phyloP scores from a whole-genome alignment of 2,329 filamentous ascomycete genomes.

The Grosmannia clavigera region DNA sequence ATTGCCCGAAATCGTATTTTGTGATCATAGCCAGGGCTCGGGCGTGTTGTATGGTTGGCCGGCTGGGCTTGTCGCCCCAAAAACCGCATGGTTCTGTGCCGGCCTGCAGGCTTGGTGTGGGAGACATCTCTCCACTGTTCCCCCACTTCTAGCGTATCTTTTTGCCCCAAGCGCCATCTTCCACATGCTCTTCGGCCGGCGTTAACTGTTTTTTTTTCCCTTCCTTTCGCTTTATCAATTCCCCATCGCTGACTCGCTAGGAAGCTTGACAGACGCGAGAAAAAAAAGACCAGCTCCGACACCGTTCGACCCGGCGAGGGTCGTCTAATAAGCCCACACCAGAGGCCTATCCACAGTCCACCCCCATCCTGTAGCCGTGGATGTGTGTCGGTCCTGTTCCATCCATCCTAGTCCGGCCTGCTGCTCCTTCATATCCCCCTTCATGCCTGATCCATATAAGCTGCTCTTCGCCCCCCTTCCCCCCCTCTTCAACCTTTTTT shows the following conservation, averaged over 20 bases:
- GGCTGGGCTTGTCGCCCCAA: slow-evolving; percentile 1
- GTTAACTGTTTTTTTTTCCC: background rate
- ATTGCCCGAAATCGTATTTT: background rate
- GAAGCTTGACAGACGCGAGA: background rate
- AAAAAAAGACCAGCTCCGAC: slow-evolving; percentile 10
- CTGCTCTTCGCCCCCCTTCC: slow-evolving; percentile 3
- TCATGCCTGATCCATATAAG: slow-evolving; percentile 8
- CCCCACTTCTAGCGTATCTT: slow-evolving; percentile 7
- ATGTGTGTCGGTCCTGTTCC: background rate
- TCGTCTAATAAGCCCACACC: slow-evolving; percentile 6
- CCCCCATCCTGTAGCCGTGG: slow-evolving; percentile 1
- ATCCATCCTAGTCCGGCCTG: background rate
- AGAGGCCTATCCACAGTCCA: slow-evolving; percentile 1
- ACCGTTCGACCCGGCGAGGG: slow-evolving; percentile 8
- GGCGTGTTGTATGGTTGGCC: slow-evolving; percentile 4
- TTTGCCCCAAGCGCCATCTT: background rate
- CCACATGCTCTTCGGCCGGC: background rate
- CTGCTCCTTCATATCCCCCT: background rate
- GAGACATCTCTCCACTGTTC: slow-evolving; percentile 7
- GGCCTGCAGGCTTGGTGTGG: slow-evolving; percentile 2
- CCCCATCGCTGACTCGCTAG: slow-evolving; percentile 13
- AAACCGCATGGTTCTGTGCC: background rate
- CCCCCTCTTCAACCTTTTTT: slow-evolving; percentile 1
- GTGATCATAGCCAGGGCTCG: background rate
- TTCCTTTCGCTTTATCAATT: slow-evolving; percentile 11